Evolutionary conservation across 1,284 basidiomycete species (phyloP), one percentile per base, ranked within the genome.

Genomic region (Moniliophthora roreri): DNA sequence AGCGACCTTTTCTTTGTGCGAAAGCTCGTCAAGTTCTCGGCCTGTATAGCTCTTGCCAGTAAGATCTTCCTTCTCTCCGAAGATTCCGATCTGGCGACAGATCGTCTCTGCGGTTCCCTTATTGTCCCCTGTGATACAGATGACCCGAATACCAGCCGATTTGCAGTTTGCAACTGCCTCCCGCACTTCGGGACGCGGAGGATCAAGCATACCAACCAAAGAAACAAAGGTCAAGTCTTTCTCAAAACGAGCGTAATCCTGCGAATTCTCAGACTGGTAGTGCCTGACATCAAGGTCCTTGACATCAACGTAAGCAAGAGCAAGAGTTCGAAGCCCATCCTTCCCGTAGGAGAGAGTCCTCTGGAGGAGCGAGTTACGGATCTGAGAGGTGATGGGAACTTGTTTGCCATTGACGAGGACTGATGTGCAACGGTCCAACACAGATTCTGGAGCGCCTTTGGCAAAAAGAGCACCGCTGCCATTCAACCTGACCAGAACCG

Each of bases 101-200:
- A 99, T 98, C 20, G 95, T 93, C 77, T 98, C 95, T 48, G 96
- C 97, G 20, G 97, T 99, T 60, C 89, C 88, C 78, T 97, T 96
- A 77, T 98, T 98, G 74, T 99, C 97, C 37, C 97, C 97, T 1
- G 97, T 99, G 68, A 99, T 98, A 63, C 97, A 95, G 60, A 99
- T 88, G 39, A 98, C 94, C 40, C 95, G 84, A 62, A 99, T 98
- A 21, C 97, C 97, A 3, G 97, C 97, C 23, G 89, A 87, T 60
- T 80, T 85, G 75, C 95, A 98, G 66, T 93, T 93, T 37, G 87
- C 89, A 38, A 99, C 87, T 13, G 97, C 96, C 36, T 72, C 77
- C 41, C 82, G 81, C 23, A 95, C 96, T 72, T 98, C 97, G 11
- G 95, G 95, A 23, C 97, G 89, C 13, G 97, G 97, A 13, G 96